phyloP scores from a whole-genome alignment of 2,329 filamentous ascomycete species.

The Neofusicoccum parvum region DNA sequence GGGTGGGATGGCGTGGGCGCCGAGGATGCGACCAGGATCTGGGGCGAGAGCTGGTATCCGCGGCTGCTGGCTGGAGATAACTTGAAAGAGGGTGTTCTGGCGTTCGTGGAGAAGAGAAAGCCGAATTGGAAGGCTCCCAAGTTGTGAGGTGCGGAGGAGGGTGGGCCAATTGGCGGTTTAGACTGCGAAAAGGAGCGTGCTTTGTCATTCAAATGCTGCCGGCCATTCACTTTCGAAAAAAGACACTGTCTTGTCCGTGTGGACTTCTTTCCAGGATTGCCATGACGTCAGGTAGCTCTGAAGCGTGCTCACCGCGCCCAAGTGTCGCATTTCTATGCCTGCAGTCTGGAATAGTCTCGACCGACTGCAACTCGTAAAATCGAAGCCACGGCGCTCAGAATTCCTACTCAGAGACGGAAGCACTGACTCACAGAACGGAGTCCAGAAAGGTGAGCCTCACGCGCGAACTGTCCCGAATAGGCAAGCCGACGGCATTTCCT shows the following conservation, averaged over 20 bases:
- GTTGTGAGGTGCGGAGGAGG: conserved; percentile 26
- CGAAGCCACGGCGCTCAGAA: not conserved
- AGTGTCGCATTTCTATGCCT: too few species aligned
- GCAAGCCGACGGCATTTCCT: conserved; percentile 15
- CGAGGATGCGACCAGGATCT: conserved; percentile 60
- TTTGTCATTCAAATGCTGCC: too few species aligned
- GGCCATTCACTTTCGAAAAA: too few species aligned
- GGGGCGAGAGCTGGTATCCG: conserved; percentile 61
- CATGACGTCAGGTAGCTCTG: not conserved
- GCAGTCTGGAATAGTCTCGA: not conserved
- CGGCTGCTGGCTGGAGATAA: conserved; percentile 69
- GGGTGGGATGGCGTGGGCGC: conserved; percentile 72
- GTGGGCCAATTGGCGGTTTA: not conserved
- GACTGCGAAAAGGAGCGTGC: not conserved
- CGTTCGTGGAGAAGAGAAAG: conserved; percentile 76
- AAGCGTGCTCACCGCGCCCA: too few species aligned
- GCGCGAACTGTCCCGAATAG: conserved; percentile 8
- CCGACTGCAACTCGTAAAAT: not conserved
- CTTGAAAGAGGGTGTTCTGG: conserved; percentile 71
- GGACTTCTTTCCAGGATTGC: not conserved
- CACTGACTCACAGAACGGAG: not conserved
- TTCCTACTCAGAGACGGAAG: not conserved
- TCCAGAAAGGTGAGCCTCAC: not conserved
- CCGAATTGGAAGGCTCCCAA: conserved; percentile 63
- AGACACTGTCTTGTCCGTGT: too few species aligned